Base-by-base conservation (phyloP, 179 eudicot species). In the Spinacia oleracea region DNA sequence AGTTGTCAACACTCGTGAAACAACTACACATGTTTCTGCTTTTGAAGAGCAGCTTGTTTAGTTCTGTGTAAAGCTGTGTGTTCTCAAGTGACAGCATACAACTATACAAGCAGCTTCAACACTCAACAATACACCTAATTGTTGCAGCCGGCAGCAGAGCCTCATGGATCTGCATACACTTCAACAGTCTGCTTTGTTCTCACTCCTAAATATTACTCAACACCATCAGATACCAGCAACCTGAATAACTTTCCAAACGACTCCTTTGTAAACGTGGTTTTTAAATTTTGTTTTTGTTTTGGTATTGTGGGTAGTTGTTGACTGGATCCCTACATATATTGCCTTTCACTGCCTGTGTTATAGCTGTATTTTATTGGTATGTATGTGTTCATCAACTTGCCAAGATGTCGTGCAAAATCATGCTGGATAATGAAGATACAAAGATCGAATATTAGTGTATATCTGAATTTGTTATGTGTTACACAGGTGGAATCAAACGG, bases 401-500 rank as follows among this genome's bases (percentile, higher is more conserved):
- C 7, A 67, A n/a, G n/a, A n/a, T n/a, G n/a, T n/a, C n/a, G n/a
- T 9, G 7, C 8, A 0, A 1, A 23, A 38, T 4, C 42, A 12
- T 21, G 58, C 21, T 42, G 9, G 71, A 38, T 35, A 18, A 25
- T 40, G 16, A 68, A 50, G 42, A 70, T 6, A 2, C 9, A 50
- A 43, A 46, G 27, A 1, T 53, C n/a, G 43, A 34, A 45, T 56
- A 60, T 51, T 4, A 18, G 51, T 15, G 10, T 5, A 15, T 20
- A 31, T 51, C 62, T 79, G 58, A 31, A 27, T 43, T 48, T 65
- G 58, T 66, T 60, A 48, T n/a, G 25, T 72, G 63, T 56, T 56
- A 3, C 74, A 43, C 84, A 95, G 98, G 99, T 83, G 97, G 99
- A 29, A 96, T 96, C n/a, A 96, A 89, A 88, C 89, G 99, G 75